These are phyloP conservation scores for Sugiyamaella xylanicola DNA, from an alignment of 1,139 yeast genomes.

Conservation along the genomic window DNA sequence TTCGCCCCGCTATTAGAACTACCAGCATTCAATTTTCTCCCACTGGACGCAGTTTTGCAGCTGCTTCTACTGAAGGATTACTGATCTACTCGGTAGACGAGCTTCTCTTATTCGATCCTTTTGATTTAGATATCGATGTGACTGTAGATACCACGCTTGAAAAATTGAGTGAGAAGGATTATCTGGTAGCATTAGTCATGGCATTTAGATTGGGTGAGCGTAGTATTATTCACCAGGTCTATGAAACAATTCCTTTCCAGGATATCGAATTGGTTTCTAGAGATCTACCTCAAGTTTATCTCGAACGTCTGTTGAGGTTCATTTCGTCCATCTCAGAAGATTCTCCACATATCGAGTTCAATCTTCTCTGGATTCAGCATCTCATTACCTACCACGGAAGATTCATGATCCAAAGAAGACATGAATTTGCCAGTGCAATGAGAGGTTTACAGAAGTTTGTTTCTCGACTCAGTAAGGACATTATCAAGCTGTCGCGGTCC, in stretches of 20 bases:
- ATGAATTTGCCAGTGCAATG: slow-evolving; percentile 64
- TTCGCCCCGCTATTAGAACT: slow-evolving; percentile 80
- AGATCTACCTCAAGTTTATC: slow-evolving; percentile 76
- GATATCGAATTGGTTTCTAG: slow-evolving; percentile 68
- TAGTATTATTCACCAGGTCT: slow-evolving; percentile 69
- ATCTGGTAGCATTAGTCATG: slow-evolving; percentile 83
- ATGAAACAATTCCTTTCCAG: slow-evolving; percentile 72
- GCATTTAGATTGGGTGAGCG: slow-evolving; percentile 88
- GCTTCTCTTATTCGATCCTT: slow-evolving; percentile 82
- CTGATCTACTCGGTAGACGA: slow-evolving; percentile 80
- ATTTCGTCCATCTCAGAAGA: slow-evolving; percentile 65
- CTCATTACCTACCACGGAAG: slow-evolving; percentile 75
- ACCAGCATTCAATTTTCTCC: slow-evolving; percentile 83
- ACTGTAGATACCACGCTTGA: slow-evolving; percentile 78
- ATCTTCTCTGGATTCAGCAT: slow-evolving; percentile 75
- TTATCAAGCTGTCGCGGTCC: slow-evolving; percentile 56
- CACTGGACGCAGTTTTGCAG: slow-evolving; percentile 87
- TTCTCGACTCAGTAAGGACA: slow-evolving; percentile 72
- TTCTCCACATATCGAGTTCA: slow-evolving; percentile 85
- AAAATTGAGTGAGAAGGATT: slow-evolving; percentile 67
- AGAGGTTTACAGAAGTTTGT: slow-evolving; percentile 77
- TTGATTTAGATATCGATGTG: slow-evolving; percentile 89
- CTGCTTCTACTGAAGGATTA: slow-evolving; percentile 94
- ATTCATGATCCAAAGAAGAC: slow-evolving; percentile 64
- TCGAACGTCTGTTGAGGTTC: slow-evolving; percentile 66